Evolutionary conservation across 352 stramenopile species (phyloP).

Genomic region (Phytophthora europaea): DNA sequence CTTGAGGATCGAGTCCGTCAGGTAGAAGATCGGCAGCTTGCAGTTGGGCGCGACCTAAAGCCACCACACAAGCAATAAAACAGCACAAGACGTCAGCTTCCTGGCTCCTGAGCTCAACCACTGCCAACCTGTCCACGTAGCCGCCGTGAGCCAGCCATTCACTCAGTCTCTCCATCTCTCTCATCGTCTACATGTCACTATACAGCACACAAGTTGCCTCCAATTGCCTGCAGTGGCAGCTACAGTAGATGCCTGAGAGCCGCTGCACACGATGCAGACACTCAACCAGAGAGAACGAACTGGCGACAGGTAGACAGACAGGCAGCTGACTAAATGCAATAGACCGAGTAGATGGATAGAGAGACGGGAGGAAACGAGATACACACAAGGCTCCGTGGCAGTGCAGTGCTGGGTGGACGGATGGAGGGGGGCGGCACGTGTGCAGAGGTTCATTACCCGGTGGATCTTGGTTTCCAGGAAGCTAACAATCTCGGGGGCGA

Average conservation of each 20-base stretch:
- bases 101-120: background rate
- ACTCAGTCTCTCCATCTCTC: slow-evolving; percentile 7
- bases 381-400: background rate
- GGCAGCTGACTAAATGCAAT: background rate
- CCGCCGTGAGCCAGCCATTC: background rate
- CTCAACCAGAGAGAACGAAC: slow-evolving; percentile 1
- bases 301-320: slow-evolving; percentile 5
- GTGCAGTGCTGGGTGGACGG: slow-evolving; percentile 1
- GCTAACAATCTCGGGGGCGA: slow-evolving; percentile 85
- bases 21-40: slow-evolving; percentile 92
- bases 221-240: too few relatives aligned
- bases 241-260: too few relatives aligned
- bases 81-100: slow-evolving; percentile 11
- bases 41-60: slow-evolving; percentile 78
- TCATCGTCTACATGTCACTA: background rate
- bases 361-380: slow-evolving; percentile 3
- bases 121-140: background rate
- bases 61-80: background rate
- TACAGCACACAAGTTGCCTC: background rate
- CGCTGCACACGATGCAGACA: background rate
- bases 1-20: slow-evolving; percentile 93
- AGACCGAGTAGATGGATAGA: slow-evolving; percentile 11
- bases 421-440: background rate
- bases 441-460: slow-evolving; percentile 59
- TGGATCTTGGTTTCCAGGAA: slow-evolving; percentile 93